phyloP scores from a whole-genome alignment of 2,329 filamentous ascomycete genomes.

The Neofusicoccum umdonicola region DNA sequence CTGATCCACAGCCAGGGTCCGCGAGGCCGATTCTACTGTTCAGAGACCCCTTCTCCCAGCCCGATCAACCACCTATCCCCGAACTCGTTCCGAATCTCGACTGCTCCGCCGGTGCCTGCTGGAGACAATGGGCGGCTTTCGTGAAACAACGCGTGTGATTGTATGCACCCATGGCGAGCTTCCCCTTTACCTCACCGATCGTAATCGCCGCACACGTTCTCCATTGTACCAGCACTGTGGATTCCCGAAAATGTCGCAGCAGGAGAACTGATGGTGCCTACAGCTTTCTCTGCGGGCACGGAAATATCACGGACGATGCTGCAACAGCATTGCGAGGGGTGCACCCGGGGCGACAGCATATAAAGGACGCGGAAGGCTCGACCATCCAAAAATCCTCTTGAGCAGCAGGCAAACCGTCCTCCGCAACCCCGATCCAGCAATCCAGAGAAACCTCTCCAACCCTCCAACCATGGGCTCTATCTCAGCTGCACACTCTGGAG shows the following conservation, averaged over 20 bases:
- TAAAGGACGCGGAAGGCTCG: background rate
- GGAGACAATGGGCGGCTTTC: background rate
- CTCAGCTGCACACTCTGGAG: background rate
- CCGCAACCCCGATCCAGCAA: background rate
- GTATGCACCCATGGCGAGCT: background rate
- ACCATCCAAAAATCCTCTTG: background rate
- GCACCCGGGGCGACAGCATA: background rate
- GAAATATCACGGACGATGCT: background rate
- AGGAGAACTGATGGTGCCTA: background rate
- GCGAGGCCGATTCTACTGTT: background rate
- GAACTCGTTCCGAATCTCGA: background rate
- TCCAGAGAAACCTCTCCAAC: background rate
- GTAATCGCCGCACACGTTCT: background rate
- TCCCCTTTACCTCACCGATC: conserved; percentile 2
- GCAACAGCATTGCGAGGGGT: background rate
- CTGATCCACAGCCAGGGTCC: background rate
- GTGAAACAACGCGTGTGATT: conserved; percentile 1
- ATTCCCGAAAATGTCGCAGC: conserved; percentile 7
- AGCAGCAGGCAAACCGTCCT: background rate
- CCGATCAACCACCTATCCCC: conserved; percentile 9
- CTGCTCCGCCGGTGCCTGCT: background rate
- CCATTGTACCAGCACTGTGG: background rate
- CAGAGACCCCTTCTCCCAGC: background rate
- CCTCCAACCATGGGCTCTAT: conserved; percentile 9
- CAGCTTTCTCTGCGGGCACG: conserved; percentile 5